Percentiles rank a stretch among this genome's conserved stretches.
phyloP scores from a whole-genome alignment of 495 filamentous ascomycete genomes.

The Aspergillus cristatus region DNA sequence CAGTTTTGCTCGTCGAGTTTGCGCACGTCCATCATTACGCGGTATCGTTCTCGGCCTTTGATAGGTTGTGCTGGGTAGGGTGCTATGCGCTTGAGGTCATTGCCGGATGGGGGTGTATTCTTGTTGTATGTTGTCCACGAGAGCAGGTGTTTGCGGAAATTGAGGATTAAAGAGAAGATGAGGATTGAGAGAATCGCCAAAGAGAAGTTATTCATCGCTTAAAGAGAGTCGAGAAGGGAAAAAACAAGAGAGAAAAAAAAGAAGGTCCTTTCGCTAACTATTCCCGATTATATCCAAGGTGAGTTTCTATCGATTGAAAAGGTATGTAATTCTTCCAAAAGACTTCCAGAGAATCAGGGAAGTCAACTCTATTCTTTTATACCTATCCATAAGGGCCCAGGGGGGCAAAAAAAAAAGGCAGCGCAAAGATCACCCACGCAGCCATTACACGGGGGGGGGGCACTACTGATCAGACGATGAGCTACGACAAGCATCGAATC shows the following conservation, averaged over 20 bases:
- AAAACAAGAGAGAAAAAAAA: not conserved
- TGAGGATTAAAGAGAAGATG: slow-evolving; percentile 30
- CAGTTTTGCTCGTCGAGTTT: slow-evolving; percentile 43
- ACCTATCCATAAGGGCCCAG: too few relatives aligned
- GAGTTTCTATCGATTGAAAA: too few relatives aligned
- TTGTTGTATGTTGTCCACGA: not conserved
- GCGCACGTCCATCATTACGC: slow-evolving; percentile 47
- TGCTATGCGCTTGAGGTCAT: slow-evolving; percentile 29
- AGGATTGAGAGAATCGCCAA: slow-evolving; percentile 26
- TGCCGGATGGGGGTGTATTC: slow-evolving; percentile 2
- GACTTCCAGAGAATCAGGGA: too few relatives aligned
- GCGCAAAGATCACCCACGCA: slow-evolving; percentile 1
- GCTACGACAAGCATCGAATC: slow-evolving; percentile 11
- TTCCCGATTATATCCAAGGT: too few relatives aligned
- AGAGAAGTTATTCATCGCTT: slow-evolving; percentile 28
- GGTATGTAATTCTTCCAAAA: too few relatives aligned
- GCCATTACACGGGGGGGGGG: slow-evolving; percentile 12
- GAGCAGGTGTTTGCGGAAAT: slow-evolving; percentile 4
- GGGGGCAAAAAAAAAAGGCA: slow-evolving; percentile 5
- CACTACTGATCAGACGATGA: slow-evolving; percentile 19
- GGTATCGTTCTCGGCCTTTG: slow-evolving; percentile 34
- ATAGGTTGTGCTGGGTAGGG: slow-evolving; percentile 39
- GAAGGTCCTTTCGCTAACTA: too few relatives aligned
- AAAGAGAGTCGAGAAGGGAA: slow-evolving; percentile 1
- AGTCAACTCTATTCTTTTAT: too few relatives aligned